Conservation (phyloP, 2,329 filamentous ascomycete species). For the Talaromyces sp. region DNA sequence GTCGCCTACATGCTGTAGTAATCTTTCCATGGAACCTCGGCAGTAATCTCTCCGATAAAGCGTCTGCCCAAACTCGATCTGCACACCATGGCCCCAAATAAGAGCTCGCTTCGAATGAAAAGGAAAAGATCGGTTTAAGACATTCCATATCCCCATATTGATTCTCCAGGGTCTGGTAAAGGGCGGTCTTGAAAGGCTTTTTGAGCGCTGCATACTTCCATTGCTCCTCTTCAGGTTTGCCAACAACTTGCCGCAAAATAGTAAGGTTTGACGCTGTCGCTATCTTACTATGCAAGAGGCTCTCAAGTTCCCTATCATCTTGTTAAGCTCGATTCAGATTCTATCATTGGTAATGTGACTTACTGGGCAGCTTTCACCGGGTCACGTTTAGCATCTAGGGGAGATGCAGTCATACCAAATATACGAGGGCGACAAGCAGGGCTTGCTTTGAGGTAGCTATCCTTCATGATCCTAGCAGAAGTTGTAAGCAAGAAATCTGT, state of each 20-base stretch:
- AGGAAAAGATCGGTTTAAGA: constrained; percentile 55
- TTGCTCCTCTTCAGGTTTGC: constrained; percentile 55
- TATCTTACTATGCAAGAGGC: constrained; percentile 73
- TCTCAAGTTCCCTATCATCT: constrained; percentile 59
- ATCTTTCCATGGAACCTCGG: constrained; percentile 55
- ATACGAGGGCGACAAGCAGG: constrained; percentile 61
- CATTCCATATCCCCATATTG: constrained; percentile 49
- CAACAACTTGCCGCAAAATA: constrained; percentile 55
- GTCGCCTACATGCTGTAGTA: constrained; percentile 14
- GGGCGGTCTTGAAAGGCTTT: constrained; percentile 55
- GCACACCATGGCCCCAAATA: constrained; percentile 79
- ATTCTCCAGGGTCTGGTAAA: constrained; percentile 56
- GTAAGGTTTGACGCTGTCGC: constrained; percentile 64
- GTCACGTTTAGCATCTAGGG: constrained; percentile 76
- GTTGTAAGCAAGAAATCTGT: not conserved
- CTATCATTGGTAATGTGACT: constrained; percentile 11
- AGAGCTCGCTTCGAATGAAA: constrained; percentile 55
- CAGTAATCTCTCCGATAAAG: constrained; percentile 58
- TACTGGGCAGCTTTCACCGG: constrained; percentile 61
- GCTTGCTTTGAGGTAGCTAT: constrained; percentile 63
- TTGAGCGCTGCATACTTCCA: constrained; percentile 52
- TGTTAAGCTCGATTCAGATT: constrained; percentile 12
- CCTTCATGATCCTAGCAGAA: constrained; percentile 65
- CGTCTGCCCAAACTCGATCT: constrained; percentile 72
- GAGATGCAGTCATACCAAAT: constrained; percentile 95